A percentile compares a stretch with the other conserved stretches of the same genome.
Evolutionary conservation across 176 grass and related monocot genomes (phyloP).

Genomic region (Phoenix dactylifera): DNA sequence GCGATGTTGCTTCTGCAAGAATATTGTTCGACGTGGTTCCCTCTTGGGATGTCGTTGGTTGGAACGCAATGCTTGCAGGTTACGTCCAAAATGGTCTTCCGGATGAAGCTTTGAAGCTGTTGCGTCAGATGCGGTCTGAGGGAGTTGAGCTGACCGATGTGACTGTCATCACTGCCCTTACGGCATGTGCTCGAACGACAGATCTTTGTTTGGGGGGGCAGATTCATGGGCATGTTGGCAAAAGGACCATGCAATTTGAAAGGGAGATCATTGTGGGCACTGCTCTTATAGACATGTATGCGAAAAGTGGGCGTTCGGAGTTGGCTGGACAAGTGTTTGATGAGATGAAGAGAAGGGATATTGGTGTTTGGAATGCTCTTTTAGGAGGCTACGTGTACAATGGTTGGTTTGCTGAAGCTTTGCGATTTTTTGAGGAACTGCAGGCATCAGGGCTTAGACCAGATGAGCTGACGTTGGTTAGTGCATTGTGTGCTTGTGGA

Average conservation of each 20-base stretch:
- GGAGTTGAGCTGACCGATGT: not conserved
- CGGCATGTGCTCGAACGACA: constrained; percentile 7
- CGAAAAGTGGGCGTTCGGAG: not conserved
- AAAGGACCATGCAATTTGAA: not conserved
- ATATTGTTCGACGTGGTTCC: constrained; percentile 7
- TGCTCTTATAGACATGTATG: constrained; percentile 12
- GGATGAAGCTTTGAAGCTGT: not conserved
- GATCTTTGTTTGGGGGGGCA: constrained; percentile 1
- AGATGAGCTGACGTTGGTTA: constrained; percentile 1
- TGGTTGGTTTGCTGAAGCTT: constrained; percentile 4
- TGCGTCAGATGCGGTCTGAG: not conserved
- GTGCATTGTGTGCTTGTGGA: constrained; percentile 6
- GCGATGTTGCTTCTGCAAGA: not conserved
- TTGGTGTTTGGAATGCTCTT: constrained; percentile 16
- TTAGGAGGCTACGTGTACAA: constrained; percentile 11
- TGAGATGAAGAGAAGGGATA: constrained; percentile 5
- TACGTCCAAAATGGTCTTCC: constrained; percentile 1
- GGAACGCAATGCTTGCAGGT: constrained; percentile 10
- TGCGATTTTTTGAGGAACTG: constrained; percentile 2
- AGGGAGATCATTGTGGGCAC: constrained; percentile 7
- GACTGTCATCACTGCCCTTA: constrained; percentile 6
- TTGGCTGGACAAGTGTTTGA: constrained; percentile 5
- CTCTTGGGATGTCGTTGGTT: not conserved
- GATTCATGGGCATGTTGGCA: not conserved
- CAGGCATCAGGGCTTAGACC: constrained; percentile 1